Evolutionary conservation across 2,329 filamentous ascomycete genomes (phyloP).

Genomic region (Trichoderma aggressivum): DNA sequence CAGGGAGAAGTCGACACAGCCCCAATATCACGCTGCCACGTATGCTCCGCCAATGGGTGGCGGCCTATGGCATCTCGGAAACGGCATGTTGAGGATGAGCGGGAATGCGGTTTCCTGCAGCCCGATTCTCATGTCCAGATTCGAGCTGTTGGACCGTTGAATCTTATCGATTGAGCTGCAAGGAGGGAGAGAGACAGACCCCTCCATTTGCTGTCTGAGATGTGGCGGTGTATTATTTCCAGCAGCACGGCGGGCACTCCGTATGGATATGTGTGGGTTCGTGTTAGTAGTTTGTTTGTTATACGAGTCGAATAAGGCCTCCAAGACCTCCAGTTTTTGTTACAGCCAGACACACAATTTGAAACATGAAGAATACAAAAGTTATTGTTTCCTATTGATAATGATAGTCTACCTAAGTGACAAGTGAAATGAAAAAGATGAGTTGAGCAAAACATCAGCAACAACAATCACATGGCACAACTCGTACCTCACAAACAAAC

Average conservation of each 20-base stretch:
- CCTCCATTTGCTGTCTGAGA: not conserved
- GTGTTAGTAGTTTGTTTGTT: not conserved
- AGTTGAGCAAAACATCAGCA: not conserved
- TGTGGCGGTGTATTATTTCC: slow-evolving; percentile 8
- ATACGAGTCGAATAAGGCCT: not conserved
- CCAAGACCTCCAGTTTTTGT: not conserved
- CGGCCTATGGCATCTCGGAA: not conserved
- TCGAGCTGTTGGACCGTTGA: not conserved
- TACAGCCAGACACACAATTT: not conserved
- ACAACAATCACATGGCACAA: not conserved
- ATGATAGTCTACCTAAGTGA: not conserved
- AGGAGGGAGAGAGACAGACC: not conserved
- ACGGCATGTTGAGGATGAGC: not conserved
- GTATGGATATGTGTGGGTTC: not conserved
- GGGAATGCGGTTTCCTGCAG: not conserved
- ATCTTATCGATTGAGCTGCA: not conserved
- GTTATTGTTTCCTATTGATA: not conserved
- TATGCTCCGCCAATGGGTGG: slow-evolving; percentile 5
- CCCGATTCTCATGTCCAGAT: not conserved
- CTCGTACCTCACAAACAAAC: not conserved
- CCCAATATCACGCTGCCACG: slow-evolving; percentile 20
- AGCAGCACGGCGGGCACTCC: not conserved
- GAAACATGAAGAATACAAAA: not conserved
- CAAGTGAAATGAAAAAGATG: not conserved
- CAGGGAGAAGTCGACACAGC: not conserved